Base-by-base conservation (phyloP, 2,329 filamentous ascomycete genomes). In the Trichoderma aggressivum region DNA sequence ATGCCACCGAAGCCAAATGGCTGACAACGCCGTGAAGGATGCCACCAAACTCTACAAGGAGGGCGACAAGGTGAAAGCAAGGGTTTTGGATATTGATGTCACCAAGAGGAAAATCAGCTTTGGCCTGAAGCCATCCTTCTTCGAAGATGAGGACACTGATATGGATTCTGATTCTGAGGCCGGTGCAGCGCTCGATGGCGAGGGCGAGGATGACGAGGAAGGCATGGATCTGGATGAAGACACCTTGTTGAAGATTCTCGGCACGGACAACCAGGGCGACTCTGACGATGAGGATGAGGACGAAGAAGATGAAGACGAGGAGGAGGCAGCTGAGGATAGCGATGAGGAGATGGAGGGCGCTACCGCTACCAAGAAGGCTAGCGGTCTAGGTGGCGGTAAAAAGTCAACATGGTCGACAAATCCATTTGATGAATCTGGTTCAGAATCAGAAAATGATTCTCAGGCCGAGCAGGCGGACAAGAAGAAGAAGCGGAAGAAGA, bases 41-140 rank as follows among this genome's bases (percentile, higher is more conserved):
- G 92, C 94, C n/a, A 90, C 89, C 73, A 95, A 94, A 77, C 86
- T 99, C 53, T 98, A 97, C 81, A 92, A 90, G 73, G 93, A 94
- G 77, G 96, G 94, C 14, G 96, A 99, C 81, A 84, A 86, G n/a
- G 96, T 99, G 74, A 98, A 98, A 84, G 95, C 95, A 16, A 92
- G 93, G 79, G 86, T 99, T 18, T 81, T 98, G 64, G 92, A 91
- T 76, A 85, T 99, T 62, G 91, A 98, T 75, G 77, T 83, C 5
- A 86, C 91, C 75, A 92, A 92, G 80, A 91, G 90, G 79, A 91
- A 92, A 76, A 91, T 99, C 76, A 97, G 89, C 76, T 94, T 99
- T 76, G 94, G 94, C 1, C 84, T 99, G 72, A 99, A 98, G 82
- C 94, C 96, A 47, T 97, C 94, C 11, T 94, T 97, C 78, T 95